phyloP scores from a whole-genome alignment of 441 rosid genomes.

The Adansonia grandidieri region DNA sequence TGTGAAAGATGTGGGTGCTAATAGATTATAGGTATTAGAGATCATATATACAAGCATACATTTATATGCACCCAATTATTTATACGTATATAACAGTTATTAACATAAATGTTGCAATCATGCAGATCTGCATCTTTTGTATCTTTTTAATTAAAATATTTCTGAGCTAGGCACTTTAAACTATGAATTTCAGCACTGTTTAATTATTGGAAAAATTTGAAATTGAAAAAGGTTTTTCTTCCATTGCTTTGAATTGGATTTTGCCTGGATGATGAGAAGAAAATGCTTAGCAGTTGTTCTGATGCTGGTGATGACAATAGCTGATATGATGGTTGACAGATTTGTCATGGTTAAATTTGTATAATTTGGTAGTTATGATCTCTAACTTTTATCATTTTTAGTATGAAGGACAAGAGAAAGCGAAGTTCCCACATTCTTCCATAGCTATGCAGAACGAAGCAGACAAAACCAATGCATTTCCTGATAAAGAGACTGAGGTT shows the following conservation, averaged over 20 bases:
- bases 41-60: neutral
- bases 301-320: neutral
- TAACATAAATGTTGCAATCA: neutral
- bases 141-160: neutral
- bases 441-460: conserved; percentile 33
- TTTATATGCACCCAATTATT: neutral
- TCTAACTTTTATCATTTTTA: conserved; percentile 24
- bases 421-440: conserved; percentile 35
- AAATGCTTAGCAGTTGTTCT: neutral
- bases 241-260: conserved; percentile 18
- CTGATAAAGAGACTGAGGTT: conserved; percentile 41
- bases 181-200: neutral
- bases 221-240: conserved; percentile 2
- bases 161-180: conserved; percentile 6
- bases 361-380: neutral
- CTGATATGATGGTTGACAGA: neutral
- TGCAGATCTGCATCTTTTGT: neutral
- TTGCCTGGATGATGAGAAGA: conserved; percentile 12
- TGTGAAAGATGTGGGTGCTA: neutral
- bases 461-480: conserved; percentile 42
- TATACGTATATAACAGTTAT: neutral
- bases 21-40: neutral
- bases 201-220: neutral
- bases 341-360: conserved; percentile 4
- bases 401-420: conserved; percentile 35